Conservation (phyloP, 1,139 yeast genomes). For the Candida sp. region DNA sequence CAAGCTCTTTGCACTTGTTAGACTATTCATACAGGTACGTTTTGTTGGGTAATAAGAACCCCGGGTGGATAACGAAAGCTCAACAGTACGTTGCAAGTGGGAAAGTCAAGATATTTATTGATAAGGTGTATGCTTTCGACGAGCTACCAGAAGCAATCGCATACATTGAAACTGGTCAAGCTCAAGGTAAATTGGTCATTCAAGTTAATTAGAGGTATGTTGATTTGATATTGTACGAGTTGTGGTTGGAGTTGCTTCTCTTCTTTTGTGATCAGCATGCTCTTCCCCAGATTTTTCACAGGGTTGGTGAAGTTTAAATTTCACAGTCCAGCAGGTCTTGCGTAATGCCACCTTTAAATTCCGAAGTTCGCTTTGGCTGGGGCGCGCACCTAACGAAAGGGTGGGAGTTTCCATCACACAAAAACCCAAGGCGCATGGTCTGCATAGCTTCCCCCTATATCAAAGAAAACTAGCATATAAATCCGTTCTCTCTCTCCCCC, state of each 20-base stretch:
- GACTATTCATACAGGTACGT: neutral
- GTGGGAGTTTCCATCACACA: no score
- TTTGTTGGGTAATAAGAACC: neutral
- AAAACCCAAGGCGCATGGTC: no score
- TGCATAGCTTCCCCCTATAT: no score
- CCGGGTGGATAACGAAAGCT: conserved; percentile 1
- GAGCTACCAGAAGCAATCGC: conserved; percentile 49
- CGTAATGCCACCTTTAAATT: neutral
- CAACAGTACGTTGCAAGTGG: conserved; percentile 39
- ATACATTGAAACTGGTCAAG: conserved; percentile 43
- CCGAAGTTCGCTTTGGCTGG: neutral
- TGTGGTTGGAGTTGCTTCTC: no score
- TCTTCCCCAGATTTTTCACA: neutral
- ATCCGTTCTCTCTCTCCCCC: no score
- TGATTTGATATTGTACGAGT: neutral
- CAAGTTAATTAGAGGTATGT: conserved; percentile 17
- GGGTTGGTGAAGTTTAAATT: neutral
- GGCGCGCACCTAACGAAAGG: neutral
- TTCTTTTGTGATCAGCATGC: no score
- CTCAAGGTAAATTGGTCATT: conserved; percentile 67
- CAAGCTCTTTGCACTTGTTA: neutral
- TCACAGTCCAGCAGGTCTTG: neutral
- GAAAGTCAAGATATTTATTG: conserved; percentile 50
- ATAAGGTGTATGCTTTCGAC: conserved; percentile 50
- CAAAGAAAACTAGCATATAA: no score